Evolutionary conservation across 305 asterid species (phyloP), one percentile per base, ranked within the genome.

Genomic region (Ajuga reptans): DNA sequence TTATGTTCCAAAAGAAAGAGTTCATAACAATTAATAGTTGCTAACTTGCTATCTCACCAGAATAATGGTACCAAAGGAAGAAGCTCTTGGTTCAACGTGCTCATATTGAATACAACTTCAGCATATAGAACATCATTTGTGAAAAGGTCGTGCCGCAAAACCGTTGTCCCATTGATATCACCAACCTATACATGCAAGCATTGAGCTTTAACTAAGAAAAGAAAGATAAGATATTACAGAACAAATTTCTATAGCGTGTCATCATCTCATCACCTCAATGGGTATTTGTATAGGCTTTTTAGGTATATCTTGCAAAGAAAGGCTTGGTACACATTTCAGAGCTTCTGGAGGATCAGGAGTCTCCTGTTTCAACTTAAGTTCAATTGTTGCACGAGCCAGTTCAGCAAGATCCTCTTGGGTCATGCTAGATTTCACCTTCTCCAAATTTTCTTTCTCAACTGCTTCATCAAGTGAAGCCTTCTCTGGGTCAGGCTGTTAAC

Each of bases 301-400:
- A n/a, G 99, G 99, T 77, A 94, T 94, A 81, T 94, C 99, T 76
- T 85, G 75, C 68, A 94, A 82, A 76, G 93, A 84, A 68, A 94
- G 89, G 80, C 96, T 78, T 37, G 99, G 97, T 29, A 94, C 96
- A 58, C 90, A 79, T 79, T 85, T 94, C 36, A 94, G 84, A 75
- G 96, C 96, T 80, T 94, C 99, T 53, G 97, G 97, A 59, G 96
- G 89, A 68, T 94, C 99, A 39, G 97, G 99, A 57, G 99, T 94
- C 81, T 94, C 97, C 72, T 94, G 99, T 81, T 91, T 91, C 84
- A 89, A 59, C 82, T 84, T 87, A 50, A 94, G 84, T 68, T 91
- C 97, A 59, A 82, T 88, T 27, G 99, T 94, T 57, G 95, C 89
- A 75, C 96, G 96, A 51, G 96, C 93, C 72, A 94, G 82, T 80